Conservation (phyloP, 345 rosid species). For the Corchorus olitorius region DNA sequence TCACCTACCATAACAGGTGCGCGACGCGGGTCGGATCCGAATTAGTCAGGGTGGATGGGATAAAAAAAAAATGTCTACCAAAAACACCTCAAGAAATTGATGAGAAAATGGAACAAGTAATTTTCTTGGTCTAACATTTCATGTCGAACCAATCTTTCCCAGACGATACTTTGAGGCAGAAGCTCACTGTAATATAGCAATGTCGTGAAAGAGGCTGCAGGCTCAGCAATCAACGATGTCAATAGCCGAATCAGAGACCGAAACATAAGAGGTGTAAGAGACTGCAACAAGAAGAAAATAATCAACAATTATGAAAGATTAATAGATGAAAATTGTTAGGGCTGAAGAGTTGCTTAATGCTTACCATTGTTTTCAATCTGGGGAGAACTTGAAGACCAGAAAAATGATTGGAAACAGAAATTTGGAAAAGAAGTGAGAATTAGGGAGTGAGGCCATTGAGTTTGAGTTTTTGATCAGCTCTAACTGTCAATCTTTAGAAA, state of each 20-base stretch:
- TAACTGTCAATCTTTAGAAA: conserved; percentile 28
- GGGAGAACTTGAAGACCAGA: background rate
- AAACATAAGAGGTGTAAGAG: conserved; percentile 44
- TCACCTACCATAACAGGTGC: no score
- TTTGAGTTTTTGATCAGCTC: background rate
- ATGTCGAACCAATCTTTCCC: conserved; percentile 47
- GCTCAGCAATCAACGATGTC: conserved; percentile 32
- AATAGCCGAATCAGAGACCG: conserved; percentile 43
- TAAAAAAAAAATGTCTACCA: conserved; percentile 24
- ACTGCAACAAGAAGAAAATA: conserved; percentile 28
- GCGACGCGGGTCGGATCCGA: no score
- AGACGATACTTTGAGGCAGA: conserved; percentile 42
- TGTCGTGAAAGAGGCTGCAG: conserved; percentile 45
- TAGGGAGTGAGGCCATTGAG: background rate
- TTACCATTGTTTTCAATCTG: conserved; percentile 5
- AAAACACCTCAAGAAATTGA: conserved; percentile 56
- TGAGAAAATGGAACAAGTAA: conserved; percentile 54
- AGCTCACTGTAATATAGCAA: conserved; percentile 49
- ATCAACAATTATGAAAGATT: background rate
- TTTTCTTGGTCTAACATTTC: conserved; percentile 46
- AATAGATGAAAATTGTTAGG: background rate
- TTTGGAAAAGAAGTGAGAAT: background rate
- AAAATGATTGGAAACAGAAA: background rate
- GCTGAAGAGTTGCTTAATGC: background rate
- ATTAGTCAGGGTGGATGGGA: no score